A percentile compares a stretch with the other conserved stretches of the same genome.
These are phyloP conservation scores for Notholithocarpus densiflorus DNA, from an alignment of 306 rosid species.

Conservation along the genomic window DNA sequence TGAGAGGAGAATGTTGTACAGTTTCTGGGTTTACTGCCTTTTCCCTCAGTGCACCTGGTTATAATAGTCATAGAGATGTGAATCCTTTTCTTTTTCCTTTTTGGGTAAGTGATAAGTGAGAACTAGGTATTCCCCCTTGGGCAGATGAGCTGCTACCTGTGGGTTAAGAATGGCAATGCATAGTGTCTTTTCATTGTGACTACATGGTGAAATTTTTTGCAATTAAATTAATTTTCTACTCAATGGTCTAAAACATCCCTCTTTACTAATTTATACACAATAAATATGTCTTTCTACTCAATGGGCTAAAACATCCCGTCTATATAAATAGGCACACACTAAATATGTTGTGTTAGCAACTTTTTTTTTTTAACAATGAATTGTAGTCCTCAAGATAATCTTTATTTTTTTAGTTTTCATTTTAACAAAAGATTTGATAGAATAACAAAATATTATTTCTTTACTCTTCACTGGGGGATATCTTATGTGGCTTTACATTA, in stretches of 20 bases:
- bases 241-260: neutral
- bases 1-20: neutral
- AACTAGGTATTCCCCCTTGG: neutral
- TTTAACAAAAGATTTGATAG: neutral
- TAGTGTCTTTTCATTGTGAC: neutral
- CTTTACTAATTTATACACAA: neutral
- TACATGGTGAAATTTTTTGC: neutral
- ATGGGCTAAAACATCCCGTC: no score
- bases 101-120: no score
- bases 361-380: no score
- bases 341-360: no score
- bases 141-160: neutral
- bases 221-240: neutral
- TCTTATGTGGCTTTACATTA: neutral
- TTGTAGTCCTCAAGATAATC: no score
- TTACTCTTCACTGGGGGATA: neutral
- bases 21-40: neutral
- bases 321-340: no score
- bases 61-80: neutral
- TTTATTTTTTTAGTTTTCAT: no score
- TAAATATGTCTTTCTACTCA: neutral
- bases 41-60: neutral
- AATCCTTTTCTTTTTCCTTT: neutral
- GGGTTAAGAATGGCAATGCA: neutral
- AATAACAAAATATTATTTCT: neutral